Evolutionary conservation across 75 land plant species (phyloP), one percentile per base, ranked within the genome.

Genomic region (Isoetes taiwanensis): DNA sequence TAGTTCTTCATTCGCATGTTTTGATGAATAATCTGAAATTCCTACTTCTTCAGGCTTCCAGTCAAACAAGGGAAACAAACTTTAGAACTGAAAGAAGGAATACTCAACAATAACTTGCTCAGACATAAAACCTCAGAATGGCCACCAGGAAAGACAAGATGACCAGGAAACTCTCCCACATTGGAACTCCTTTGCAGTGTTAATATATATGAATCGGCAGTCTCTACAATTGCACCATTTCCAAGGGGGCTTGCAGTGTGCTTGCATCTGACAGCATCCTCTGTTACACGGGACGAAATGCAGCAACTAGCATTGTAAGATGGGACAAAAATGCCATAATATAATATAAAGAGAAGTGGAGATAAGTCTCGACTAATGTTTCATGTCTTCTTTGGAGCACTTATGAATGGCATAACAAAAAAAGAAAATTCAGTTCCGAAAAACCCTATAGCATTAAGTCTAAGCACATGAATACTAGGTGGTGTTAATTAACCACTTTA

Each of bases 151-250:
- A 94, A 94, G 35, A 94, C 96, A 56, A 79, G 76, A 58, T 76
- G 68, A 20, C 96, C 96, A 42, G 96, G 99, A 59, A 81, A 94
- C 63, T 94, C 99, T 12, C 99, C 96, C 1, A 94, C 99, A 67
- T 84, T 81, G 16, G 68, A 54, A 67, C 99, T 89, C 50, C 89
- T 78, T 67, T 72, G 64, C 61, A 94, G 58, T 23, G 84, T 63
- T 63, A 88, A 52, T 20, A 88, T 80, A 41, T 50, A 66, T 32
- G 55, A 38, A 56, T 94, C 99, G 29, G 67, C 31, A 34, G 99
- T 88, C 79, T 84, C 76, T 1, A 94, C 80, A 61, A 94, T 68
- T 41, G 96, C 90, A 50, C 99, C 96, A 80, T 94, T 94, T 26
- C 99, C 99, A 39, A 94, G 68, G 1, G 96, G 90, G 59, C 76